Evolutionary conservation across 352 stramenopile species (phyloP), one percentile per base, ranked within the genome.

Genomic region (Pythium monospermum): DNA sequence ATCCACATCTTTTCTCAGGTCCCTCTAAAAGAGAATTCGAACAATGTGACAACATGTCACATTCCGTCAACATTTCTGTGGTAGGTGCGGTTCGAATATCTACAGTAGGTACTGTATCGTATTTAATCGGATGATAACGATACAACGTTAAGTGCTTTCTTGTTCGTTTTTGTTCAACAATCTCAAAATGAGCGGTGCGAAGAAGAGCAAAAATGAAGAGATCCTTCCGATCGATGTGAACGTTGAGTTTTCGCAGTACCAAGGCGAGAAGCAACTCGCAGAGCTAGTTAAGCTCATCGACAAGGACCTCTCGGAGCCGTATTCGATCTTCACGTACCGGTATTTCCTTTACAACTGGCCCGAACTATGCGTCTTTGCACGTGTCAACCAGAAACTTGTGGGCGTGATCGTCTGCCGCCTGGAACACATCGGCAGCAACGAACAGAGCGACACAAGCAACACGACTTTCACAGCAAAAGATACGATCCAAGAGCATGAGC

Each of bases 261-360:
- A 90, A 47, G 87, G 80, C 49, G 87, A 96, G 71, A 87, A 89
- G 52, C 76, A 96, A 66, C 77, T 98, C 22, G 72, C 71, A 18
- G 85, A 96, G 64, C 86, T 98, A 16, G 92, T 97, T 60, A 85
- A 83, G 53, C 82, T 98, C 41, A 96, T 98, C 47, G 87, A 96
- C 64, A 95, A 95, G 67, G 93, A 98, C 53, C 73, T 98, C 27
- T 96, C 83, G 3, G 93, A 98, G 68, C 93, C 93, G 10, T 98
- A 98, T 71, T 97, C 87, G 23, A 91, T 98, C 53, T 98, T 97
- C 71, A 98, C 93, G 45, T 98, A 98, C 69, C 83, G 93, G n/a
- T 98, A 97, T 64, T 98, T 98, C 62, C 72, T 98, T 42, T 93
- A 92, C 68, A 96, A 95, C 61, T 98, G 91, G 91, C 93, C 93